Conservation (phyloP, 2,329 filamentous ascomycete species). For the Leptographium radiaticola region DNA sequence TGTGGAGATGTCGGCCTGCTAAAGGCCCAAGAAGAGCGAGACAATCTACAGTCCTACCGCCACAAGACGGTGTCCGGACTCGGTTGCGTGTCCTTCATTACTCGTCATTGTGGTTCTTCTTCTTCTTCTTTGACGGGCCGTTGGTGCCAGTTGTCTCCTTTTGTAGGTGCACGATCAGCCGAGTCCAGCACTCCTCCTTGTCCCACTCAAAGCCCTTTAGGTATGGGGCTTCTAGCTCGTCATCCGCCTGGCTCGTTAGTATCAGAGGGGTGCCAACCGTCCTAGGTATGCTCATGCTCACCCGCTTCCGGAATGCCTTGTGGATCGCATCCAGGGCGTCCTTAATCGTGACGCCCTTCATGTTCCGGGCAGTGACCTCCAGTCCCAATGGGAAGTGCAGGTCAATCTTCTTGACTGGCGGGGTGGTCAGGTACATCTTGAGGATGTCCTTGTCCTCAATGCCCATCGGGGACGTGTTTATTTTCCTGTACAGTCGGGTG, state of each 20-base stretch:
- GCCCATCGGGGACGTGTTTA: constrained; percentile 70
- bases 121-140: constrained; percentile 41
- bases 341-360: constrained; percentile 94
- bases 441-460: constrained; percentile 77
- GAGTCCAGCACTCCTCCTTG: constrained; percentile 80
- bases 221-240: constrained; percentile 78
- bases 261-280: background rate
- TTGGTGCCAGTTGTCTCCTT: constrained; percentile 37
- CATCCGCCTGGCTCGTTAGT: constrained; percentile 52
- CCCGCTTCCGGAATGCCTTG: constrained; percentile 95
- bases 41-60: too few species aligned
- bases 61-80: too few species aligned
- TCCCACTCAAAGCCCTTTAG: constrained; percentile 95
- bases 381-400: constrained; percentile 81
- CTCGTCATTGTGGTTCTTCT: constrained; percentile 34
- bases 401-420: constrained; percentile 87
- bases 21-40: background rate
- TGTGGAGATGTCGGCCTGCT: constrained; percentile 1
- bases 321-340: constrained; percentile 90
- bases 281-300: constrained; percentile 26
- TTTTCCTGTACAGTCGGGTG: constrained; percentile 51
- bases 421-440: constrained; percentile 66
- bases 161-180: constrained; percentile 75
- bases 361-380: constrained; percentile 77
- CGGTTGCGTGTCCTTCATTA: constrained; percentile 13